These are phyloP conservation scores for Hordeum marinum DNA, from an alignment of 176 grass and related monocot species.

Conservation along the genomic window DNA sequence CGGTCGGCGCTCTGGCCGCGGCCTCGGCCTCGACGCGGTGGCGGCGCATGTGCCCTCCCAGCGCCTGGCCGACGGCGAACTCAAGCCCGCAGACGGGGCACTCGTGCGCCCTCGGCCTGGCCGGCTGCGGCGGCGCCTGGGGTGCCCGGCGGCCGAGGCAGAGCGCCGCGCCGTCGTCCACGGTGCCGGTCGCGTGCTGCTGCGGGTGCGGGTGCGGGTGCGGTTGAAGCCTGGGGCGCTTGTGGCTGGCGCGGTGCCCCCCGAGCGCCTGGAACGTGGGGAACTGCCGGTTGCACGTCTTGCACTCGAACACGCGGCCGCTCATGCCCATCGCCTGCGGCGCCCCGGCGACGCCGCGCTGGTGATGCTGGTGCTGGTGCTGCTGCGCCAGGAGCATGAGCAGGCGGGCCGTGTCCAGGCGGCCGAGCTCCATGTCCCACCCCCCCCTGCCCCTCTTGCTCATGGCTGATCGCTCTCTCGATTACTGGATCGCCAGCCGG, in stretches of 20 bases:
- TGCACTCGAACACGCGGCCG: slow-evolving; percentile 83
- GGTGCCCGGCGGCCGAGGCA: slow-evolving; percentile 14
- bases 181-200: neutral
- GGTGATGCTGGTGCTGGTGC: slow-evolving; percentile 17
- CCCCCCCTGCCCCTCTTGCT: slow-evolving; percentile 29
- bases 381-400: slow-evolving; percentile 60
- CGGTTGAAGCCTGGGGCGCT: slow-evolving; percentile 21
- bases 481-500: too few species aligned
- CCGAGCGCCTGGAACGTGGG: slow-evolving; percentile 92
- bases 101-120: slow-evolving; percentile 58
- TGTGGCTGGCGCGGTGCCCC: slow-evolving; percentile 88
- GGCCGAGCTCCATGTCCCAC: slow-evolving; percentile 33
- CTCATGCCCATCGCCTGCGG: neutral
- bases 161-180: neutral
- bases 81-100: slow-evolving; percentile 80
- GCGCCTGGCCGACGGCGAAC: slow-evolving; percentile 81
- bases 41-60: slow-evolving; percentile 88
- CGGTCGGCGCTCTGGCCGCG: neutral
- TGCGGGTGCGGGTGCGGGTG: neutral
- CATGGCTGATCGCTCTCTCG: slow-evolving; percentile 1
- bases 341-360: neutral
- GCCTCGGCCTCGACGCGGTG: slow-evolving; percentile 48
- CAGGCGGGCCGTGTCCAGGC: slow-evolving; percentile 53
- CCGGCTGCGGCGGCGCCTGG: neutral
- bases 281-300: slow-evolving; percentile 79